These are phyloP conservation scores for Picochlorum costavermella DNA, from an alignment of 139 green algal genomes.

Conservation along the genomic window DNA sequence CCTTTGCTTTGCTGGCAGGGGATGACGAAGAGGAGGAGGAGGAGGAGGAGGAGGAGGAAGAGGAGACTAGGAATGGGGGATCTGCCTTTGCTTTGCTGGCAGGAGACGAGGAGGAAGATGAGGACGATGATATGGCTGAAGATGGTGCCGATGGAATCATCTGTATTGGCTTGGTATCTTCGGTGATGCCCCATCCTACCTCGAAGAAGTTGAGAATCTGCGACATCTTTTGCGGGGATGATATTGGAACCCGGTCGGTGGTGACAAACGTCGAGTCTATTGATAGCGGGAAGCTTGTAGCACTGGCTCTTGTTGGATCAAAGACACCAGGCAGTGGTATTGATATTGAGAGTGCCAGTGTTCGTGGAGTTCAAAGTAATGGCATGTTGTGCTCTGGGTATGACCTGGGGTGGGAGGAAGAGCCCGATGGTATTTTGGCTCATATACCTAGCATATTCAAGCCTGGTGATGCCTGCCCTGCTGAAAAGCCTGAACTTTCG, in stretches of 20 bases:
- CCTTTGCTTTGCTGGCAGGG: not conserved
- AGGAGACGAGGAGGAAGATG: constrained; percentile 34
- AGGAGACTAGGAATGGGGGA: constrained; percentile 32
- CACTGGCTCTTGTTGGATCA: constrained; percentile 54
- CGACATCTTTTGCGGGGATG: constrained; percentile 36
- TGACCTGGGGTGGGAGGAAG: constrained; percentile 63
- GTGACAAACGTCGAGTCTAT: constrained; percentile 66
- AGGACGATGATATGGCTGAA: constrained; percentile 29
- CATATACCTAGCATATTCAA: constrained; percentile 42
- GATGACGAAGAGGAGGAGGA: constrained; percentile 1
- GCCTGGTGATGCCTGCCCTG: constrained; percentile 39
- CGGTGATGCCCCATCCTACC: constrained; percentile 51
- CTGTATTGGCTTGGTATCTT: constrained; percentile 30
- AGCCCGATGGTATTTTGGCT: constrained; percentile 45
- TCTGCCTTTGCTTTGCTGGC: constrained; percentile 43
- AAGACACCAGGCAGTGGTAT: constrained; percentile 49
- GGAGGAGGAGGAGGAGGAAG: not conserved
- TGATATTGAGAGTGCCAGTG: constrained; percentile 37
- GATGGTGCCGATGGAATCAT: constrained; percentile 12
- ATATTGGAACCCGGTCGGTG: constrained; percentile 30
- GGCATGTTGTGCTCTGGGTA: constrained; percentile 77
- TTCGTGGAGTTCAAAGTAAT: constrained; percentile 61
- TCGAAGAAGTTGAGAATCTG: constrained; percentile 48
- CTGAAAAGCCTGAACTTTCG: constrained; percentile 12
- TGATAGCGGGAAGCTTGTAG: constrained; percentile 52